Base-by-base conservation (phyloP, 129 eudicot species). In the Pulicaria dysenterica region DNA sequence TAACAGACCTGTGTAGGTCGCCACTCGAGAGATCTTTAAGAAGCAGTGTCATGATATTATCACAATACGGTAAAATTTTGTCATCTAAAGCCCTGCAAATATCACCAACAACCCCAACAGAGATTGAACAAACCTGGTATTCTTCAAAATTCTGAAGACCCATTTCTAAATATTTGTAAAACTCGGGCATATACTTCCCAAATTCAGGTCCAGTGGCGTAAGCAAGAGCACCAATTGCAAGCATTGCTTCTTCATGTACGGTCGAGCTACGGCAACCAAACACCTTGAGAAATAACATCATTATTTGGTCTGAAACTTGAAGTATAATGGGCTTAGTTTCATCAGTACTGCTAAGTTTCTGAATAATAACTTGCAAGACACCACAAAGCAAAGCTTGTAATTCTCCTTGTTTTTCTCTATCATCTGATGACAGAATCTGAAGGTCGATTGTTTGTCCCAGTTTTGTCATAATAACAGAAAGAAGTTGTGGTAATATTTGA, bases 231-330 rank as follows among this genome's bases (percentile, higher is more conserved):
- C 98, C 98, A 58, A 92, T 92, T 11, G 98, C 96, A 53, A 92
- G 95, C 98, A 92, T 92, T 44, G 98, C 98, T 82, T 92, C 98
- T 79, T 92, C 98, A 44, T 89, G 96, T 19, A 91, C 97, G 17
- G 97, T 88, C 40, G 95, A 84, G 71, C 97, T 91, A 49, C 89
- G 88, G 34, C 95, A 88, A 64, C 84, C 88, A 73, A 91, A 91
- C 31, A 91, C 91, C 50, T 76, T 85, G 54, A 91, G 90, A 76
- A 91, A 88, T 68, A 91, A 55, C 56, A 82, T 37, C 97, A 91
- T 88, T 31, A 91, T 84, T 69, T 91, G 95, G 58, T 91, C 92
- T 5, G 97, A 92, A 36, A 57, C 81, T 58, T 88, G 92, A 41
- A 82, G 76, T 12, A 91, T 65, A 6, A 84, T 58, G 6, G 73